phyloP scores from a whole-genome alignment of 768 basidiomycete species.

The Tylopilus sp. region DNA sequence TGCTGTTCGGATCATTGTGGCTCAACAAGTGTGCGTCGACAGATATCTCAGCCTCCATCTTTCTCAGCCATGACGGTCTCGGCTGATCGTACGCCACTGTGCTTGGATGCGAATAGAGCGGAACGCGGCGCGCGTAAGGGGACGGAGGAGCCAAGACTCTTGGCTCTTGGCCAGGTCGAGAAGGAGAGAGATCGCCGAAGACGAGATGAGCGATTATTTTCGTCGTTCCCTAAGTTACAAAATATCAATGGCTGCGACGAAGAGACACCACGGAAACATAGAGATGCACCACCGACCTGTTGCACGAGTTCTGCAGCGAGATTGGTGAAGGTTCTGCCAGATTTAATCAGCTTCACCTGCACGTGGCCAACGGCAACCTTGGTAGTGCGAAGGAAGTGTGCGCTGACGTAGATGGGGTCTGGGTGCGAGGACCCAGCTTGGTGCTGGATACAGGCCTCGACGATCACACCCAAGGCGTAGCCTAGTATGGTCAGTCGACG shows the following conservation, averaged over 20 bases:
- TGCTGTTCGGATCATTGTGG: conserved; percentile 38
- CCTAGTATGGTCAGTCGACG: conserved; percentile 35
- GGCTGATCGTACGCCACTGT: conserved; percentile 25
- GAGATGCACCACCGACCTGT: conserved; percentile 35
- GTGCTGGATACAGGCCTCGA: conserved; percentile 52
- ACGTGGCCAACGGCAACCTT: conserved; percentile 43
- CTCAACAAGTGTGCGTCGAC: conserved; percentile 40
- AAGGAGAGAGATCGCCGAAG: conserved; percentile 46
- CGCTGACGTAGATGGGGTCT: conserved; percentile 59
- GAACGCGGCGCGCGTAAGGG: conserved; percentile 56
- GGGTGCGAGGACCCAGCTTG: conserved; percentile 46
- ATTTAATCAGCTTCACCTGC: conserved; percentile 44
- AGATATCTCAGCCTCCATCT: conserved; percentile 34
- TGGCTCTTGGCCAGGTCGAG: conserved; percentile 13
- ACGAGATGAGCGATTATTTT: conserved; percentile 54
- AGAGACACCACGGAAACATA: not conserved
- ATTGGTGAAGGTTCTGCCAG: conserved; percentile 53
- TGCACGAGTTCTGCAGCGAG: conserved; percentile 59
- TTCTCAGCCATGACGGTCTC: conserved; percentile 35
- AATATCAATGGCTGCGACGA: not conserved
- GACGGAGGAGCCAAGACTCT: conserved; percentile 47
- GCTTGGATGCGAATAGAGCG: conserved; percentile 53
- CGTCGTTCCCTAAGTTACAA: conserved; percentile 32
- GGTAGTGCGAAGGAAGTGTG: conserved; percentile 53
- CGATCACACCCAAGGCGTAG: conserved; percentile 51